phyloP scores from a whole-genome alignment of 441 rosid genomes.

The Codiaeum variegatum region DNA sequence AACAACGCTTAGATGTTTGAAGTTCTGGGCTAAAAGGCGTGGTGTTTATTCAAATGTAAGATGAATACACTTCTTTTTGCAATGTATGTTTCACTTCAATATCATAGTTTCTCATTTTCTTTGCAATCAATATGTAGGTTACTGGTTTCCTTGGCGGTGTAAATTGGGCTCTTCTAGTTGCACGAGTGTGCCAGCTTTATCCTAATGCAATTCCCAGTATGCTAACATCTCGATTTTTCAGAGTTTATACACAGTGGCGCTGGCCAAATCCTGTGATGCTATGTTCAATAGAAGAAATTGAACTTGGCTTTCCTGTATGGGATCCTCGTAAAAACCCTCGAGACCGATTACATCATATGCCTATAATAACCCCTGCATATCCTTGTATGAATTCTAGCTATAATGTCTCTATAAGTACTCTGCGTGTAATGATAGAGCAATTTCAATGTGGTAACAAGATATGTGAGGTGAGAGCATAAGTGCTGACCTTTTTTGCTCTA shows the following conservation, averaged over 20 bases:
- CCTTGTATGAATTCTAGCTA: conserved; percentile 84
- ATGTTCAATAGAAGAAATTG: conserved; percentile 85
- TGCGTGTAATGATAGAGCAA: conserved; percentile 68
- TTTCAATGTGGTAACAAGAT: conserved; percentile 53
- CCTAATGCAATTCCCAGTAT: conserved; percentile 91
- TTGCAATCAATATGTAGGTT: conserved; percentile 38
- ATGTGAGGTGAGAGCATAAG: conserved; percentile 48
- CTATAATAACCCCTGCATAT: conserved; percentile 72
- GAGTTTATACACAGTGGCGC: conserved; percentile 90
- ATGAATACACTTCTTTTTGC: background rate
- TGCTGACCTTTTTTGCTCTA: conserved; percentile 2
- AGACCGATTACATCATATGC: conserved; percentile 63
- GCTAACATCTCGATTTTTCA: conserved; percentile 83
- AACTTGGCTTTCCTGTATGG: conserved; percentile 78
- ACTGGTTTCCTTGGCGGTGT: conserved; percentile 82
- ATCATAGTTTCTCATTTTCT: conserved; percentile 10
- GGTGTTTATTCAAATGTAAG: conserved; percentile 81
- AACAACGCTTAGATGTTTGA: conserved; percentile 71
- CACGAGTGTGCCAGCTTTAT: conserved; percentile 87
- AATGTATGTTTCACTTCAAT: background rate
- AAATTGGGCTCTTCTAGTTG: conserved; percentile 75
- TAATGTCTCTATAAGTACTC: conserved; percentile 62
- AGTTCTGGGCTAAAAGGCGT: conserved; percentile 88
- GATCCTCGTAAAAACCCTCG: conserved; percentile 69
- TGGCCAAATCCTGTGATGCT: conserved; percentile 99